Percentiles rank a stretch among this genome's conserved stretches.
These are phyloP conservation scores for Pichia sp. DNA, from an alignment of 1,139 yeast genomes.

Conservation along the genomic window DNA sequence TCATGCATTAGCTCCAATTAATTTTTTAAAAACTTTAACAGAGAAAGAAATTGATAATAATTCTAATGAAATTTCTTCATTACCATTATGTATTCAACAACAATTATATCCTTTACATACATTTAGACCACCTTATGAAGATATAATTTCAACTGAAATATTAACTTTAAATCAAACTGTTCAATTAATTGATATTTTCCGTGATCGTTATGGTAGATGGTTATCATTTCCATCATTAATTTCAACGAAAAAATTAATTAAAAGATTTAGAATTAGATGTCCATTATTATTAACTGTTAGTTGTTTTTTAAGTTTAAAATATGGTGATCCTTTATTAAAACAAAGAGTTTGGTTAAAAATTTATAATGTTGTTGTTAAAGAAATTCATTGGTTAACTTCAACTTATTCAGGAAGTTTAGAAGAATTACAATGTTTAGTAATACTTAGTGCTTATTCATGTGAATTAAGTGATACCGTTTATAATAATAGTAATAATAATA, in stretches of 20 bases:
- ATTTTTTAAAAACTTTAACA: constrained; percentile 1
- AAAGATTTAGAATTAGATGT: constrained; percentile 46
- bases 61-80: background rate
- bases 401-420: constrained; percentile 36
- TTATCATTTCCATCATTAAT: constrained; percentile 59
- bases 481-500: background rate
- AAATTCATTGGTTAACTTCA: constrained; percentile 39
- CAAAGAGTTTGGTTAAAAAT: constrained; percentile 33
- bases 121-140: constrained; percentile 22
- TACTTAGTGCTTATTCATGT: constrained; percentile 48
- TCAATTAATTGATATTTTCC: constrained; percentile 49
- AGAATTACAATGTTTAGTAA: constrained; percentile 58
- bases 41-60: background rate
- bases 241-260: constrained; percentile 45
- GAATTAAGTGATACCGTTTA: constrained; percentile 8
- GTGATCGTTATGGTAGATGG: constrained; percentile 72
- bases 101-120: constrained; percentile 11
- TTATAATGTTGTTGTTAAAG: constrained; percentile 40
- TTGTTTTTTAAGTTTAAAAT: constrained; percentile 55
- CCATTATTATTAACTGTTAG: constrained; percentile 62
- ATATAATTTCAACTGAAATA: constrained; percentile 44
- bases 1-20: constrained; percentile 8
- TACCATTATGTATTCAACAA: constrained; percentile 5
- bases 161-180: constrained; percentile 45
- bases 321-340: constrained; percentile 37